Conservation (phyloP, 2,329 filamentous ascomycete species). For the Shiraia sp. region DNA sequence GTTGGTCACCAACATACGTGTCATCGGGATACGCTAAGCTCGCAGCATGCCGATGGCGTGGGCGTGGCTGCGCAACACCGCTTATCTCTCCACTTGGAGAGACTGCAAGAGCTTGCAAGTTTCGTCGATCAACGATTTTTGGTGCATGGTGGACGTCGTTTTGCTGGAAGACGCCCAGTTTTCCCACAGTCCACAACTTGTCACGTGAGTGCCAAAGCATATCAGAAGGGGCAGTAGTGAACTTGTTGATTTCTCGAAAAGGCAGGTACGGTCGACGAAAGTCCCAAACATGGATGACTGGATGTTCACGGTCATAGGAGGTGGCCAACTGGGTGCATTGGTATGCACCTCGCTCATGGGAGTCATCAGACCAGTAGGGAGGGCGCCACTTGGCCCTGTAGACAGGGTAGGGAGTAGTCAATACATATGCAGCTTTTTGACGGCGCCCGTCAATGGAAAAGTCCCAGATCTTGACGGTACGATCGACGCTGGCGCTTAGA, state of each 20-base stretch:
- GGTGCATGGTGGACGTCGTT: slow-evolving; percentile 64
- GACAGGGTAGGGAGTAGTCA: slow-evolving; percentile 65
- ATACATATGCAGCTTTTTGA: slow-evolving; percentile 61
- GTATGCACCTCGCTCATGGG: slow-evolving; percentile 56
- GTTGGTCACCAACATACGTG: slow-evolving; percentile 44
- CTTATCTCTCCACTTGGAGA: slow-evolving; percentile 62
- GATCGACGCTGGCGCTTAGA: slow-evolving; percentile 65
- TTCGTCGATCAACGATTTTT: slow-evolving; percentile 61
- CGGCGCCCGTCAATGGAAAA: slow-evolving; percentile 60
- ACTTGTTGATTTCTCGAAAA: slow-evolving; percentile 63
- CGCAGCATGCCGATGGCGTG: slow-evolving; percentile 46
- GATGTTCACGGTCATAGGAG: slow-evolving; percentile 64
- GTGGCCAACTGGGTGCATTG: slow-evolving; percentile 66
- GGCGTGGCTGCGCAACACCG: slow-evolving; percentile 58
- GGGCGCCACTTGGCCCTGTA: slow-evolving; percentile 66
- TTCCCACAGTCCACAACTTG: slow-evolving; percentile 66
- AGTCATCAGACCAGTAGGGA: slow-evolving; percentile 59
- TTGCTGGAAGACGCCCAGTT: slow-evolving; percentile 64
- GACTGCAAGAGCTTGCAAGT: slow-evolving; percentile 60
- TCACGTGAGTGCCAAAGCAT: slow-evolving; percentile 68
- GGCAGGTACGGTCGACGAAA: slow-evolving; percentile 65
- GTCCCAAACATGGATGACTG: slow-evolving; percentile 67
- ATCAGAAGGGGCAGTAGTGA: slow-evolving; percentile 60
- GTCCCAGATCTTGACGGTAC: slow-evolving; percentile 67
- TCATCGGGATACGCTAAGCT: slow-evolving; percentile 46